Evolutionary conservation across 1,139 yeast species (phyloP).

Genomic region (Hansenula lynferdii): DNA sequence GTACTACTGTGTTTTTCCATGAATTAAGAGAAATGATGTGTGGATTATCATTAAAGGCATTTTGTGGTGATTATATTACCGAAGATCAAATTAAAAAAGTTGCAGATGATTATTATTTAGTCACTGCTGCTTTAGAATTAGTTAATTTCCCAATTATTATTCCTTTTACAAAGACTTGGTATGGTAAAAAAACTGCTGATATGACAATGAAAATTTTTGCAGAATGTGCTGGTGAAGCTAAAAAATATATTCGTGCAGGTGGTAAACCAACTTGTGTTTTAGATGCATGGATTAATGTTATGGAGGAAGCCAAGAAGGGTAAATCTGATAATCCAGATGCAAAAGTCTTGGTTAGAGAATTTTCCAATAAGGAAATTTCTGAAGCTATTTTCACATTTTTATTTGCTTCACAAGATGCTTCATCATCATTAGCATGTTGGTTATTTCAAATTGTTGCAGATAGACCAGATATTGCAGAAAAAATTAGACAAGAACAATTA

Average conservation of each 20-base stretch:
- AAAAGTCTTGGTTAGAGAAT: slow-evolving; percentile 69
- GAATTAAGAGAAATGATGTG: slow-evolving; percentile 95
- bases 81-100: slow-evolving; percentile 82
- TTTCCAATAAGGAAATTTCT: slow-evolving; percentile 85
- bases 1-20: slow-evolving; percentile 76
- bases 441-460: slow-evolving; percentile 93
- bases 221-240: slow-evolving; percentile 81
- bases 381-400: slow-evolving; percentile 95
- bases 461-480: slow-evolving; percentile 81
- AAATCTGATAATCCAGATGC: slow-evolving; percentile 32
- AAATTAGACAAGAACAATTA: slow-evolving; percentile 89
- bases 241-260: slow-evolving; percentile 70
- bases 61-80: slow-evolving; percentile 92
- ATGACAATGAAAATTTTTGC: slow-evolving; percentile 90
- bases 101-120: slow-evolving; percentile 86
- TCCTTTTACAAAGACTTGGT: slow-evolving; percentile 97
- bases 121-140: slow-evolving; percentile 93
- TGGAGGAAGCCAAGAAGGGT: slow-evolving; percentile 69
- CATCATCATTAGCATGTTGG: slow-evolving; percentile 98
- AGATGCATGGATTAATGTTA: slow-evolving; percentile 90
- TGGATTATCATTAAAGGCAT: slow-evolving; percentile 86
- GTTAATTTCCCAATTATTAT: slow-evolving; percentile 96
- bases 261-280: slow-evolving; percentile 82
- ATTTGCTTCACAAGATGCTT: slow-evolving; percentile 97
- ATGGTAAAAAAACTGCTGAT: slow-evolving; percentile 91